Evolutionary conservation across 805 yeast genomes (phyloP), one percentile per base, ranked within the genome.

Genomic region (Candida easanensis): DNA sequence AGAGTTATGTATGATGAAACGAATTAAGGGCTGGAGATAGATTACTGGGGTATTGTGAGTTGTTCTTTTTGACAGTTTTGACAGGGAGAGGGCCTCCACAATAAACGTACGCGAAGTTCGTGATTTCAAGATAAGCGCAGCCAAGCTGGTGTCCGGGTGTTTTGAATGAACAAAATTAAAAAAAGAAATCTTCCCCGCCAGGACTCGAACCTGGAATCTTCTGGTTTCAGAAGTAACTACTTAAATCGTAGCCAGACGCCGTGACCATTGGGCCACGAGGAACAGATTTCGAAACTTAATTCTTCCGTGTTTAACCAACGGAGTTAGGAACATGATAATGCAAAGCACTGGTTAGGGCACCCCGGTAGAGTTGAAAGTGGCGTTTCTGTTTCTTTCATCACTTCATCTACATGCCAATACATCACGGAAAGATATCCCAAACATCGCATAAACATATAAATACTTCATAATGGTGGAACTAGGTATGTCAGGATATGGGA

Each of bases 181-280:
- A 31, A 31, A 53, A 50, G 48, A 47, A 49, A 54, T 54, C 62
- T 58, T 58, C 62, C 61, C 62, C 62, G 62, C 62, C 62, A 58
- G 62, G 62, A 57, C 59, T 58, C 62, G 62, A 58, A 58, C 62
- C 62, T 58, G 62, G 62, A 58, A 57, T 58, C 62, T 58, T 58
- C 62, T 58, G 62, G 62, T 58, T 54, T 42, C 66, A 51, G 74
- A 71, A 47, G 62, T 58, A 50, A 61, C 73, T 64, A 68, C 70
- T 52, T 51, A 58, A 62, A 68, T 72, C 81, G 81, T 76, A 77
- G 81, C 80, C 82, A 75, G 80, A 77, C 81, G 81, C 81, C 82
- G 77, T 76, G 79, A 77, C 82, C 82, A 77, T 77, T 77, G 80
- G 82, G 82, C 81, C 82, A 77, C 79, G 81, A 77, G 81, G 82